Evolutionary conservation across 805 yeast species (phyloP).

Genomic region (Sugiyamaella marilandica): DNA sequence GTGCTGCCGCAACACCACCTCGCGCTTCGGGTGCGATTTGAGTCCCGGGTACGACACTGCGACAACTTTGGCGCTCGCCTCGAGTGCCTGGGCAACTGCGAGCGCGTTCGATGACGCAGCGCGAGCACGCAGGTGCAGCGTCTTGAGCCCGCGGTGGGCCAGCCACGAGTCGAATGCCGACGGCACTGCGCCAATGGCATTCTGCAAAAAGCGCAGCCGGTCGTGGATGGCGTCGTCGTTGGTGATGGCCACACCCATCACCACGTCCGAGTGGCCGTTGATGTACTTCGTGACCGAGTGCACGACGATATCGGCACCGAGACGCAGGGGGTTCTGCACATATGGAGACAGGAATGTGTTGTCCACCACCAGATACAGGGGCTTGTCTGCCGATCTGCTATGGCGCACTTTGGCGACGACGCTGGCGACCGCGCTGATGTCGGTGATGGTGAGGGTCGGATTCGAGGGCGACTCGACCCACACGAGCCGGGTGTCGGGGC

Average conservation of each 20-base stretch:
- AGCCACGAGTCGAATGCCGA: slow-evolving; percentile 90
- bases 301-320: slow-evolving; percentile 82
- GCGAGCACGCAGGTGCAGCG: slow-evolving; percentile 72
- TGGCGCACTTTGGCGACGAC: slow-evolving; percentile 45
- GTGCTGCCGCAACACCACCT: slow-evolving; percentile 67
- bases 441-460: slow-evolving; percentile 79
- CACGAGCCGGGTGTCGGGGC: slow-evolving; percentile 63
- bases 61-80: slow-evolving; percentile 42
- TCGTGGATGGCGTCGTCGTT: slow-evolving; percentile 57
- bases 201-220: slow-evolving; percentile 70
- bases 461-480: slow-evolving; percentile 90
- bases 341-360: slow-evolving; percentile 87
- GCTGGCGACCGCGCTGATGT: slow-evolving; percentile 57
- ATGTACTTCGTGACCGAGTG: slow-evolving; percentile 89
- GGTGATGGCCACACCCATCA: slow-evolving; percentile 76
- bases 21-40: slow-evolving; percentile 56
- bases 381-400: slow-evolving; percentile 41
- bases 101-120: slow-evolving; percentile 64
- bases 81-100: slow-evolving; percentile 62
- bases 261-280: slow-evolving; percentile 90
- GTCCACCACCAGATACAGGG: slow-evolving; percentile 66
- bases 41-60: slow-evolving; percentile 84
- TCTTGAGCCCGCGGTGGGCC: slow-evolving; percentile 87
- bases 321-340: slow-evolving; percentile 73
- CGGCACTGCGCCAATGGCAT: slow-evolving; percentile 84